Evolutionary conservation across 192 early-diverging fungal species (phyloP).

Genomic region (Geranomyces variabilis): DNA sequence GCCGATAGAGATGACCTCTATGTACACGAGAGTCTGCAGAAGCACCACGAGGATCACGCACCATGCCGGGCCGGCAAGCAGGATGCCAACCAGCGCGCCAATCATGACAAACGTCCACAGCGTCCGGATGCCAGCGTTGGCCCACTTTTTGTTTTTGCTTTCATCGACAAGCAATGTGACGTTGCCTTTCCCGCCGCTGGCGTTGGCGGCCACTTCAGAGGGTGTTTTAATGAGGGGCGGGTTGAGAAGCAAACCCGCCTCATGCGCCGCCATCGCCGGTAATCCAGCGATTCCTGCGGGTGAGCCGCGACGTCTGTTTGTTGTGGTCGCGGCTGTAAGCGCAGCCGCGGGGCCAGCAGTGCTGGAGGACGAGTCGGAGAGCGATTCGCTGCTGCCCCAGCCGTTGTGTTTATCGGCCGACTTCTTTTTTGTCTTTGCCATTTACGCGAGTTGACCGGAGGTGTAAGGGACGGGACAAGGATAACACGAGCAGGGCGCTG

Average conservation of each 20-base stretch:
- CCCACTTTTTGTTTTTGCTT: slow-evolving; percentile 37
- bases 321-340: neutral
- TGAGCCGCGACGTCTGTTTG: neutral
- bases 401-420: neutral
- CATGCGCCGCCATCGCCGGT: neutral
- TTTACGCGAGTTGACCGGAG: neutral
- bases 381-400: slow-evolving; percentile 11
- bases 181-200: neutral
- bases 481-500: too few species aligned
- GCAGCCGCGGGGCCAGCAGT: neutral
- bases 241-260: neutral
- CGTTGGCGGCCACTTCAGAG: neutral
- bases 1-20: slow-evolving; percentile 91
- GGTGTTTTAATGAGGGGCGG: neutral
- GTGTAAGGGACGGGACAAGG: too few species aligned
- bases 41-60: slow-evolving; percentile 84
- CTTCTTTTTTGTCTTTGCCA: slow-evolving; percentile 3
- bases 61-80: slow-evolving; percentile 72
- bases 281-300: neutral
- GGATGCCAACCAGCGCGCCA: slow-evolving; percentile 69
- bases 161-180: slow-evolving; percentile 40
- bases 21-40: slow-evolving; percentile 85
- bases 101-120: slow-evolving; percentile 92
- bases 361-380: slow-evolving; percentile 5
- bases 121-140: slow-evolving; percentile 76